These are phyloP conservation scores for Hypomontagnella submonticulosa DNA, from an alignment of 495 filamentous ascomycete genomes.

Conservation along the genomic window DNA sequence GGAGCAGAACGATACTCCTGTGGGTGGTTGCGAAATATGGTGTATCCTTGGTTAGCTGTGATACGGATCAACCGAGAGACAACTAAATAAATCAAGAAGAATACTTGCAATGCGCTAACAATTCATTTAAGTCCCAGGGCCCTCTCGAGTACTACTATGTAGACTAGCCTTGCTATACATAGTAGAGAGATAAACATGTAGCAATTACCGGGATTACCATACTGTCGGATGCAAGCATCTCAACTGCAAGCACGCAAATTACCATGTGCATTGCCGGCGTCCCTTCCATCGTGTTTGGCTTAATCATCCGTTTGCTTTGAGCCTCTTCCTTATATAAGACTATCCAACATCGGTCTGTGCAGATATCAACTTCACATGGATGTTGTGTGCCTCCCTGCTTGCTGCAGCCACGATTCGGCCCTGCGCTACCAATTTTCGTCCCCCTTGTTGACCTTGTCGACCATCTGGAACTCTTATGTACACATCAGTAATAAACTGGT, in stretches of 20 bases:
- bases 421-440: conserved; percentile 15
- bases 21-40: conserved; percentile 21
- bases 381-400: conserved; percentile 28
- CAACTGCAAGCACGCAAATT: conserved; percentile 36
- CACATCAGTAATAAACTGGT: conserved; percentile 10
- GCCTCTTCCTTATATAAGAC: conserved; percentile 27
- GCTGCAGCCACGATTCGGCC: conserved; percentile 21
- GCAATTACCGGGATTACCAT: conserved; percentile 14
- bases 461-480: neutral
- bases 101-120: neutral
- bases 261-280: conserved; percentile 31
- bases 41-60: conserved; percentile 29
- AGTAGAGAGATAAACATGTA: neutral
- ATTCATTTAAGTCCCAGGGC: conserved; percentile 1
- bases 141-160: neutral
- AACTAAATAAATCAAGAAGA: conserved; percentile 4
- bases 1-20: conserved; percentile 2
- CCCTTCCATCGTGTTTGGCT: neutral
- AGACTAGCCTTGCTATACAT: neutral
- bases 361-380: conserved; percentile 33
- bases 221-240: conserved; percentile 29
- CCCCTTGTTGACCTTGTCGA: neutral
- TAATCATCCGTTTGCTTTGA: conserved; percentile 24
- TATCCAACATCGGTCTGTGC: conserved; percentile 9
- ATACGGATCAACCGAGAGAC: conserved; percentile 17